Percentiles rank a stretch among this genome's conserved stretches.
Evolutionary conservation across 306 rosid genomes (phyloP).

Genomic region (Trifolium repens): DNA sequence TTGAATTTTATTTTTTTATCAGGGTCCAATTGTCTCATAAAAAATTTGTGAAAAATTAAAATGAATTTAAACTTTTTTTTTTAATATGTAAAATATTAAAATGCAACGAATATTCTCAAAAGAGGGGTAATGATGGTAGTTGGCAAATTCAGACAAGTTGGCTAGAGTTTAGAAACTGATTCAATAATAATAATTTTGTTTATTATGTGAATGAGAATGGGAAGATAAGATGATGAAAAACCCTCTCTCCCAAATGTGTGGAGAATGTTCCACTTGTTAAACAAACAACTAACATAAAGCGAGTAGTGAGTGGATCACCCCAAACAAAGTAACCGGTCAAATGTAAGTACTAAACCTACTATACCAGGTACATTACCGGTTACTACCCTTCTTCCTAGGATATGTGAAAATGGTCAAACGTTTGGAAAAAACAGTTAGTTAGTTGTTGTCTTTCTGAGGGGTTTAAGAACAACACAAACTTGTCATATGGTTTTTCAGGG

Average conservation of each 20-base stretch:
- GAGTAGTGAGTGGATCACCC: conserved; percentile 66
- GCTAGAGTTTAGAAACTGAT: conserved; percentile 8
- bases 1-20: too few relatives aligned
- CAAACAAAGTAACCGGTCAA: conserved; percentile 56
- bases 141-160: background rate
- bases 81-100: too few relatives aligned
- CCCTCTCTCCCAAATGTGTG: conserved; percentile 42
- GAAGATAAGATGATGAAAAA: conserved; percentile 53
- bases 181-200: background rate
- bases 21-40: too few relatives aligned
- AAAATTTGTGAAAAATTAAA: too few relatives aligned
- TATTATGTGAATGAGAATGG: conserved; percentile 51
- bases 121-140: background rate
- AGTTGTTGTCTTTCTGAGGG: conserved; percentile 50
- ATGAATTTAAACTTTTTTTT: too few relatives aligned
- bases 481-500: conserved; percentile 58
- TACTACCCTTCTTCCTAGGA: conserved; percentile 31
- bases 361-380: conserved; percentile 53
- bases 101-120: too few relatives aligned
- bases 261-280: conserved; percentile 64
- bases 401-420: conserved; percentile 50
- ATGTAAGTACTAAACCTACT: conserved; percentile 33
- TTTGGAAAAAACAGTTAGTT: conserved; percentile 47
- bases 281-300: conserved; percentile 37
- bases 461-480: conserved; percentile 57